phyloP scores from a whole-genome alignment of 805 yeast species.

The Millerozyma acaciae region DNA sequence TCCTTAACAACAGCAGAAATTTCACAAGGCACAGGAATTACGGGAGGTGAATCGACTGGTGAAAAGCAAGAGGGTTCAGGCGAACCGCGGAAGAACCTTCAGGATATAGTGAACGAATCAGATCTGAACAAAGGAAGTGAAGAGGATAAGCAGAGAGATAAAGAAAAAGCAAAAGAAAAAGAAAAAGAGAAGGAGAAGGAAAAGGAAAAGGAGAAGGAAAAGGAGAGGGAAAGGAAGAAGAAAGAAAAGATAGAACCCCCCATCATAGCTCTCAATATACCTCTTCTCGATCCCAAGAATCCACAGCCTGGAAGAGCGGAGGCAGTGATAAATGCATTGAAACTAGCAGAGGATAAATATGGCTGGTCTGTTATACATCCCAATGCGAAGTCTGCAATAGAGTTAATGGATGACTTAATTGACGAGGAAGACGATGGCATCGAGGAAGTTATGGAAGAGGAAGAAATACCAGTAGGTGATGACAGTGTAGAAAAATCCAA shows the following conservation, averaged over 20 bases:
- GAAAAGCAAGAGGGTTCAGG: too few species aligned
- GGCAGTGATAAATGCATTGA: constrained; percentile 66
- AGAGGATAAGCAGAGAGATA: constrained; percentile 6
- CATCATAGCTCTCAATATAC: constrained; percentile 53
- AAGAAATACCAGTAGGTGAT: constrained; percentile 24
- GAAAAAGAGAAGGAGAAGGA: constrained; percentile 9
- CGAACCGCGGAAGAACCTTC: too few species aligned
- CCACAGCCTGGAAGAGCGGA: constrained; percentile 58
- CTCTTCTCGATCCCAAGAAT: constrained; percentile 42
- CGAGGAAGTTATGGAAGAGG: constrained; percentile 25
- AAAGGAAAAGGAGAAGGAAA: constrained; percentile 10
- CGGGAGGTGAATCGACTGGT: too few species aligned
- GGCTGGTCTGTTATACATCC: constrained; percentile 76
- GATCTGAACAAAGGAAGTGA: constrained; percentile 11
- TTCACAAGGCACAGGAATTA: constrained; percentile 2
- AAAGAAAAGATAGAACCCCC: constrained; percentile 32
- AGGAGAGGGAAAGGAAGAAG: constrained; percentile 12
- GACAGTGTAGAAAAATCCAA: constrained; percentile 10
- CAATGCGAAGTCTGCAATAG: constrained; percentile 54
- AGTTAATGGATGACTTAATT: constrained; percentile 39
- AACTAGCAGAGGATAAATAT: constrained; percentile 76
- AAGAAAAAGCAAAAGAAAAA: constrained; percentile 6
- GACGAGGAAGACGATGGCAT: constrained; percentile 29
- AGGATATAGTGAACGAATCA: constrained; percentile 1
- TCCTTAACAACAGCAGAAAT: background rate